phyloP scores from a whole-genome alignment of 1,139 yeast genomes.

The Candida sp. region DNA sequence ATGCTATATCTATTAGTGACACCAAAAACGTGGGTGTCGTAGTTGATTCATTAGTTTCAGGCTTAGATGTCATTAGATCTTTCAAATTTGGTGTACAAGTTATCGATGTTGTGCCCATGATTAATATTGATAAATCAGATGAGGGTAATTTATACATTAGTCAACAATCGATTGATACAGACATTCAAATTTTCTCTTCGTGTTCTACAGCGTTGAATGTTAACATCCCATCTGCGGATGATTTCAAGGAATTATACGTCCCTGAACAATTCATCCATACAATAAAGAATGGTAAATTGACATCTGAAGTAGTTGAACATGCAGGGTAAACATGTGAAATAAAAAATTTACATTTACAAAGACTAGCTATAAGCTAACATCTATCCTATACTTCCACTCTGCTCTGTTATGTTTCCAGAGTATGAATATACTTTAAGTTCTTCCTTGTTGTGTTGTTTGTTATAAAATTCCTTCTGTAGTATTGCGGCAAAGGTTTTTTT shows the following conservation, averaged over 20 bases:
- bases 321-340: conserved; percentile 26
- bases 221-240: conserved; percentile 66
- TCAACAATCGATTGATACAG: conserved; percentile 63
- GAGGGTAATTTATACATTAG: conserved; percentile 81
- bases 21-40: conserved; percentile 73
- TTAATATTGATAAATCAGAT: conserved; percentile 85
- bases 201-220: conserved; percentile 83
- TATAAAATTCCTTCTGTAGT: neutral
- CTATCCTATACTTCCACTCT: neutral
- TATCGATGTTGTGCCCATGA: conserved; percentile 73
- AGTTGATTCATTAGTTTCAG: conserved; percentile 81
- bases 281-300: conserved; percentile 36
- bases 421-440: too few species aligned
- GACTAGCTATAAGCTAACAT: too few species aligned
- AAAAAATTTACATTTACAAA: too few species aligned
- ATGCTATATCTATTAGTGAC: conserved; percentile 78
- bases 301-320: conserved; percentile 44
- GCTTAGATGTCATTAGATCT: conserved; percentile 84
- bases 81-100: conserved; percentile 82
- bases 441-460: neutral
- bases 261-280: conserved; percentile 86
- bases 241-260: conserved; percentile 69
- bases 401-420: neutral
- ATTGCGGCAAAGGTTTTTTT: conserved; percentile 1
- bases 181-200: conserved; percentile 67